phyloP scores from a whole-genome alignment of 164 flowering plant genomes.

The Pachysandra terminalis region DNA sequence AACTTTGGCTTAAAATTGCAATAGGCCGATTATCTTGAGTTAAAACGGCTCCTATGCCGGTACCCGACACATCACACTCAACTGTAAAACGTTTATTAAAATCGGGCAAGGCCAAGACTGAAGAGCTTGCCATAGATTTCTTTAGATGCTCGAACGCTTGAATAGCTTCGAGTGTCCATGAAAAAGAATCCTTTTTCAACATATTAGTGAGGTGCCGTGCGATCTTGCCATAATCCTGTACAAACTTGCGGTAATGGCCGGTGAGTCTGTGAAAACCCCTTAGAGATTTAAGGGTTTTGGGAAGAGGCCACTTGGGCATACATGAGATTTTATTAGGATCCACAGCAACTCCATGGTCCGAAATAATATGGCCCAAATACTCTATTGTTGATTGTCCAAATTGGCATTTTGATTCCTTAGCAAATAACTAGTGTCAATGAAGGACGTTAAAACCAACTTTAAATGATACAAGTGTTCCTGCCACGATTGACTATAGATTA shows the following conservation, averaged over 20 bases:
- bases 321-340: background rate
- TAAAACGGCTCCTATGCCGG: constrained; percentile 1
- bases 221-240: background rate
- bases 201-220: background rate
- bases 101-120: constrained; percentile 7
- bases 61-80: background rate
- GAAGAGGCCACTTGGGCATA: background rate
- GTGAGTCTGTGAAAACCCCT: constrained; percentile 10
- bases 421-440: background rate
- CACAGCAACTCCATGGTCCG: background rate
- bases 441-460: background rate
- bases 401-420: background rate
- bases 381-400: constrained; percentile 1
- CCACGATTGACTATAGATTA: background rate
- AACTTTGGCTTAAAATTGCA: background rate
- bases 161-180: background rate
- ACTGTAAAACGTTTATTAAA: background rate
- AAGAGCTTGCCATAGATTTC: background rate
- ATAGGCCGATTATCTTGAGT: background rate
- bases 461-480: background rate
- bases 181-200: background rate
- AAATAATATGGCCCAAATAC: constrained; percentile 13
- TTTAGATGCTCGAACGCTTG: background rate
- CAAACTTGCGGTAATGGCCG: background rate
- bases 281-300: background rate